Base-by-base conservation (phyloP, 257 asterid genomes). In the Lithospermum erythrorhizon region DNA sequence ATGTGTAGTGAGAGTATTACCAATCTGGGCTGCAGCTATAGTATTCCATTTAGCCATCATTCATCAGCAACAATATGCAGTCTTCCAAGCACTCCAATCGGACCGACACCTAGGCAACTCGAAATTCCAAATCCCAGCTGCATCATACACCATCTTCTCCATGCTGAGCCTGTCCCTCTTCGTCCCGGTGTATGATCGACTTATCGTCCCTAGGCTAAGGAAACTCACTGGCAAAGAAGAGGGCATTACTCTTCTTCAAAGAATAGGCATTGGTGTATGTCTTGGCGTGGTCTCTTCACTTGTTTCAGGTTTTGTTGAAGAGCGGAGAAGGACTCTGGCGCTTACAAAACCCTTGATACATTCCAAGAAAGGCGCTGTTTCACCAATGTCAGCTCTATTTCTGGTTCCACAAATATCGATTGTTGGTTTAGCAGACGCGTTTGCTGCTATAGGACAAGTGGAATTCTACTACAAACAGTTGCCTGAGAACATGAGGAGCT, bases 61-160 rank as follows among this genome's bases (percentile, higher is more conserved):
- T 20, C 70, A 77, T 5, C 84, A 79, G 25, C 87, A 78, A 29
- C 88, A 82, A 25, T 89, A 79, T 79, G 69, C 81, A 7, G 91
- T 89, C 53, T 84, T 84, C 71, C 97, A 89, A 58, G 93, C 94
- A 4, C 84, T 81, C 13, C 95, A 86, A 57, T 80, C 89, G 56
- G 67, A 84, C 72, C 73, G 97, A 18, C 75, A 72, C 54, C 68
- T 89, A 4, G 91, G 89, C 4, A 72, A 56, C 25, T 61, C n/a
- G 1, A 3, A 6, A 7, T 86, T 86, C 68, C 73, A 81, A 61
- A 77, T 86, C 21, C 97, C 97, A 0, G 89, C 94, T 1, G 90
- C 89, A 5, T 68, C 91, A 4, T 86, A 80, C 74, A 63, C 75
- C n/a, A 70, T 86, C 7, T 86, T 89, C 74, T 69, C 88, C 53